Percentiles rank a stretch among this genome's conserved stretches.
Conservation (phyloP, 2,329 filamentous ascomycete species). For the Zalaria sp. region DNA sequence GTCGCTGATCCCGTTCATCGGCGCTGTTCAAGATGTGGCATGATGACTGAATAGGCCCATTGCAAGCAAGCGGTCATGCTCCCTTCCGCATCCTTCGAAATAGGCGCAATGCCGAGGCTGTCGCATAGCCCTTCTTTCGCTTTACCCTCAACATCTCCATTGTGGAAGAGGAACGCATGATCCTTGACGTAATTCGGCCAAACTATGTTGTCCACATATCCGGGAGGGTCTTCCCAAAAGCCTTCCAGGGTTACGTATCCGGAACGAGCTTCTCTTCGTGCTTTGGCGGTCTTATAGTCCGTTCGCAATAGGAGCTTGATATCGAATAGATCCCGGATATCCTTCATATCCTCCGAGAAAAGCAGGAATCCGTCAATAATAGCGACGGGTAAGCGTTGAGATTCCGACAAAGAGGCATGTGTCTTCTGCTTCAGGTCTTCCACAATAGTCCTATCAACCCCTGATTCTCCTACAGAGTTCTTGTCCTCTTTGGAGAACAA, state of each 20-base stretch:
- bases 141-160: constrained; percentile 48
- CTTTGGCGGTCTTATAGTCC: constrained; percentile 47
- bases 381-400: constrained; percentile 35
- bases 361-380: constrained; percentile 84
- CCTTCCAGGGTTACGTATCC: constrained; percentile 71
- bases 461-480: constrained; percentile 33
- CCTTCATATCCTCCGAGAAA: constrained; percentile 45
- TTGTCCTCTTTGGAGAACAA: constrained; percentile 44
- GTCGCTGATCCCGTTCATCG: too few relatives aligned
- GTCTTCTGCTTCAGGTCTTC: constrained; percentile 15
- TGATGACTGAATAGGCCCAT: constrained; percentile 19
- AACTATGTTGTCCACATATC: constrained; percentile 86
- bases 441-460: constrained; percentile 20
- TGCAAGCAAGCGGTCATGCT: constrained; percentile 21
- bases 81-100: constrained; percentile 13
- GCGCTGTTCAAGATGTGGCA: too few relatives aligned
- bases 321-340: constrained; percentile 49
- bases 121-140: constrained; percentile 30
- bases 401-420: background rate
- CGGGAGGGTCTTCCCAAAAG: constrained; percentile 90
- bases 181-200: constrained; percentile 87
- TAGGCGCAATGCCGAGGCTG: constrained; percentile 14
- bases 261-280: constrained; percentile 51
- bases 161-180: constrained; percentile 67
- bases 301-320: constrained; percentile 67